These are phyloP conservation scores for Cicer cuneatum DNA, from an alignment of 306 rosid species.

Conservation along the genomic window DNA sequence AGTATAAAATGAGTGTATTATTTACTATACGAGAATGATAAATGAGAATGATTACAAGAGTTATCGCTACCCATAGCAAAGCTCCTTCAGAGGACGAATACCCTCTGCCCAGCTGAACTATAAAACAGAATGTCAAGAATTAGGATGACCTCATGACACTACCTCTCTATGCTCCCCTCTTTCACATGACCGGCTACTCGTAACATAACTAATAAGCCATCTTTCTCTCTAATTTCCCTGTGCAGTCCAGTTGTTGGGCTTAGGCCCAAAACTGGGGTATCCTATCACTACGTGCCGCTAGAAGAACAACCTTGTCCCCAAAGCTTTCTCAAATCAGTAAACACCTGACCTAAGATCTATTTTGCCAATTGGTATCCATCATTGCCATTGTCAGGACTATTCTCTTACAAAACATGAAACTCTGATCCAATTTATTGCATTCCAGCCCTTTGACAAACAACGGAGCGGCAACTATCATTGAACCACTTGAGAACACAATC, in stretches of 20 bases:
- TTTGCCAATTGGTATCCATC: background rate
- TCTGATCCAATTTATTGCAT: background rate
- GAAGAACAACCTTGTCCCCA: background rate
- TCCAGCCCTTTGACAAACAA: background rate
- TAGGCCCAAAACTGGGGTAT: background rate
- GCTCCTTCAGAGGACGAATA: background rate
- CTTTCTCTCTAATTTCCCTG: background rate
- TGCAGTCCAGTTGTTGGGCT: background rate
- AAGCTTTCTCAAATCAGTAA: background rate
- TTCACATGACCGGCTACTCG: background rate
- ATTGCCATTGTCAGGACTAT: background rate
- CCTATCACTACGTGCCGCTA: background rate
- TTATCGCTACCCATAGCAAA: background rate
- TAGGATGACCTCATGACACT: background rate
- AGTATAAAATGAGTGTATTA: background rate
- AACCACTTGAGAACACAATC: too few relatives aligned
- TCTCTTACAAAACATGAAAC: background rate
- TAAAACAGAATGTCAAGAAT: background rate
- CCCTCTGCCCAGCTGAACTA: background rate
- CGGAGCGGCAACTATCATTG: too few relatives aligned
- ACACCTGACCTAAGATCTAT: background rate
- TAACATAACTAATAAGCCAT: background rate
- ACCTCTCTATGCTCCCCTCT: background rate
- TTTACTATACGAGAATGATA: background rate
- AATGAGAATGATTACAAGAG: background rate